Conservation (phyloP, 768 basidiomycete species). For the Lactarius deliciosus region DNA sequence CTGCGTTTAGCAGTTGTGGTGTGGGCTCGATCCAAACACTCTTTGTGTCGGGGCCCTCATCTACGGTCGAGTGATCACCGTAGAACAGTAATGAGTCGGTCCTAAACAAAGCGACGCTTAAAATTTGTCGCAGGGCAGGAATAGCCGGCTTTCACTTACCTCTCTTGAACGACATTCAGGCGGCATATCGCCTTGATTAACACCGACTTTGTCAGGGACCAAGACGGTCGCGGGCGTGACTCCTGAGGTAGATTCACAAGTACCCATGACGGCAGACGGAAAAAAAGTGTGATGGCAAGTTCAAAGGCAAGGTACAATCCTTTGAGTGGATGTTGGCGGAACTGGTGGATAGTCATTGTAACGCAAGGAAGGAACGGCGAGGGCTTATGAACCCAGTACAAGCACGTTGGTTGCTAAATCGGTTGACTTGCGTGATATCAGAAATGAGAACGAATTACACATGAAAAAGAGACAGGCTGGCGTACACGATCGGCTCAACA, state of each 20-base stretch:
- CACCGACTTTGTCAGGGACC: slow-evolving; percentile 17
- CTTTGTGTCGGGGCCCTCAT: slow-evolving; percentile 21
- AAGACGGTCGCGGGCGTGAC: slow-evolving; percentile 19
- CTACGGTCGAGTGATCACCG: slow-evolving; percentile 22
- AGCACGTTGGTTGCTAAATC: slow-evolving; percentile 6
- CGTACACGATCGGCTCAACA: not conserved
- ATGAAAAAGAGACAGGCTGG: not conserved
- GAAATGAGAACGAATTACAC: not conserved
- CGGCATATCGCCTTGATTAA: slow-evolving; percentile 8
- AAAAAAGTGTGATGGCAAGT: slow-evolving; percentile 11
- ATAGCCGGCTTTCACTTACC: not conserved
- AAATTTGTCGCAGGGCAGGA: not conserved
- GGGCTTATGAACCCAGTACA: not conserved
- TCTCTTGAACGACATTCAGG: slow-evolving; percentile 6
- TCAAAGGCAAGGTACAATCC: slow-evolving; percentile 22
- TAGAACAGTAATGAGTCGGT: slow-evolving; percentile 18
- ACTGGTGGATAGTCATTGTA: slow-evolving; percentile 21
- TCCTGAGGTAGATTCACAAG: slow-evolving; percentile 6
- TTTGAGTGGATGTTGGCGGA: slow-evolving; percentile 20
- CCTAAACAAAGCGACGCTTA: not conserved
- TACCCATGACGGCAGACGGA: slow-evolving; percentile 23
- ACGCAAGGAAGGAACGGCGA: not conserved
- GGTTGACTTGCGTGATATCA: not conserved
- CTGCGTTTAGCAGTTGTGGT: slow-evolving; percentile 22
- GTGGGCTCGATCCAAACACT: slow-evolving; percentile 30